Percentiles rank a stretch among this genome's conserved stretches.
Conservation (phyloP, 2,329 filamentous ascomycete species). For the Lasiodiplodia sp. region DNA sequence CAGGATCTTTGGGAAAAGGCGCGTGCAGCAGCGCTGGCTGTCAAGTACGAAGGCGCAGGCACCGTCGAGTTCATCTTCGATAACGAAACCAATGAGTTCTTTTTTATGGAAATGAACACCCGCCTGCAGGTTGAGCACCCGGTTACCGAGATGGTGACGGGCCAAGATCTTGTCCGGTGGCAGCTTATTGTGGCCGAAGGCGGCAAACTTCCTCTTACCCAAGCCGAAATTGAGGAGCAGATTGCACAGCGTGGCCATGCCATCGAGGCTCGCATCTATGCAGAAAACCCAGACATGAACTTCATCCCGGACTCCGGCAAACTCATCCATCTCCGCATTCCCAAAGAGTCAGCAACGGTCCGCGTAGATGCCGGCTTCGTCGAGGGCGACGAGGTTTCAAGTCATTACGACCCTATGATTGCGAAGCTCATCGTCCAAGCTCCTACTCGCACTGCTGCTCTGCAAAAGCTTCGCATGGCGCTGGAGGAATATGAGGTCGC, state of each 20-base stretch:
- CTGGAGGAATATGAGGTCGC: conserved; percentile 91
- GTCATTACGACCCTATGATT: conserved; percentile 98
- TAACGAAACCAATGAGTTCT: conserved; percentile 70
- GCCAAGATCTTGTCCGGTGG: conserved; percentile 88
- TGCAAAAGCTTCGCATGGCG: conserved; percentile 81
- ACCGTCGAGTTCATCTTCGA: conserved; percentile 76
- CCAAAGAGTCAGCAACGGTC: conserved; percentile 72
- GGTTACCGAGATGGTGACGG: conserved; percentile 82
- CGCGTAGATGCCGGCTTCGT: conserved; percentile 94
- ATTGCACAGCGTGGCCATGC: conserved; percentile 83
- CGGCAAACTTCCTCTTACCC: conserved; percentile 69
- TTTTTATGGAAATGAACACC: conserved; percentile 79
- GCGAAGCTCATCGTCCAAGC: conserved; percentile 95
- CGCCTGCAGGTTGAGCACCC: conserved; percentile 96
- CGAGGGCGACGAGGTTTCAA: conserved; percentile 88
- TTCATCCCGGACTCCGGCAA: conserved; percentile 95
- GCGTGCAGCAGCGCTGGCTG: conserved; percentile 67
- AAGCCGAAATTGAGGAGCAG: conserved; percentile 69
- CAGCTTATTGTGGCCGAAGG: conserved; percentile 87
- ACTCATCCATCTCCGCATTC: conserved; percentile 82
- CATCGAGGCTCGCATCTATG: conserved; percentile 96
- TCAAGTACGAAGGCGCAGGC: conserved; percentile 70
- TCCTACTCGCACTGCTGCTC: conserved; percentile 76
- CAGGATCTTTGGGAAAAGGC: conserved; percentile 73
- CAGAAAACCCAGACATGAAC: conserved; percentile 88